Conservation (phyloP, 495 filamentous ascomycete species). For the Neurospora sp. region DNA sequence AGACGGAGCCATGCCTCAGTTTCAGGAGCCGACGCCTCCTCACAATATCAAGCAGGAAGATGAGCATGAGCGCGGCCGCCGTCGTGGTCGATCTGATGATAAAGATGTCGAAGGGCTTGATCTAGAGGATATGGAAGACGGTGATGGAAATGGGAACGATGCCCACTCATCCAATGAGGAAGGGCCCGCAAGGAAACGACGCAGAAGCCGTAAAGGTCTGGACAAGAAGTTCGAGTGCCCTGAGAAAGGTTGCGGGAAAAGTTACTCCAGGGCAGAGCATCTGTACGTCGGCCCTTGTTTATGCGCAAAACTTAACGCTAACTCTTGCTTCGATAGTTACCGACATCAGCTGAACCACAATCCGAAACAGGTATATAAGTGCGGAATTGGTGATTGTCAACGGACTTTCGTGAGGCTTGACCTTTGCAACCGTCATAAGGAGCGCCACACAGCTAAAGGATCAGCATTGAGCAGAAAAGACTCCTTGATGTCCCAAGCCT, state of each 20-base stretch:
- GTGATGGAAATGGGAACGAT: constrained; percentile 28
- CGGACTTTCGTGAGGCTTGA: constrained; percentile 92
- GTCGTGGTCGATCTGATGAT: constrained; percentile 35
- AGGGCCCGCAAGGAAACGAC: constrained; percentile 55
- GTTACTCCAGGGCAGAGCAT: constrained; percentile 93
- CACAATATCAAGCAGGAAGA: constrained; percentile 33
- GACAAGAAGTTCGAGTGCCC: constrained; percentile 96
- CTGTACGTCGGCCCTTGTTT: constrained; percentile 42
- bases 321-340: constrained; percentile 35
- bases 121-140: constrained; percentile 26
- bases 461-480: constrained; percentile 92
- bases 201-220: constrained; percentile 74
- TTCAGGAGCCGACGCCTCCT: constrained; percentile 31
- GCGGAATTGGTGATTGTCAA: constrained; percentile 85
- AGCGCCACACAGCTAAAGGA: constrained; percentile 90
- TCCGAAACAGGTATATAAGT: constrained; percentile 93
- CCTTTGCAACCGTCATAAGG: constrained; percentile 84
- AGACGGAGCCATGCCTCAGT: constrained; percentile 30
- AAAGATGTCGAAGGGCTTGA: constrained; percentile 33
- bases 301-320: constrained; percentile 6
- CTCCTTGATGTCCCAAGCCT: constrained; percentile 51
- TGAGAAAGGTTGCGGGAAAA: constrained; percentile 83
- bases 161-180: constrained; percentile 45
- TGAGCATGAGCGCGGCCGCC: constrained; percentile 34
- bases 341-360: constrained; percentile 93